These are phyloP conservation scores for Cordyceps sp. DNA, from an alignment of 2,329 filamentous ascomycete species.

Conservation along the genomic window DNA sequence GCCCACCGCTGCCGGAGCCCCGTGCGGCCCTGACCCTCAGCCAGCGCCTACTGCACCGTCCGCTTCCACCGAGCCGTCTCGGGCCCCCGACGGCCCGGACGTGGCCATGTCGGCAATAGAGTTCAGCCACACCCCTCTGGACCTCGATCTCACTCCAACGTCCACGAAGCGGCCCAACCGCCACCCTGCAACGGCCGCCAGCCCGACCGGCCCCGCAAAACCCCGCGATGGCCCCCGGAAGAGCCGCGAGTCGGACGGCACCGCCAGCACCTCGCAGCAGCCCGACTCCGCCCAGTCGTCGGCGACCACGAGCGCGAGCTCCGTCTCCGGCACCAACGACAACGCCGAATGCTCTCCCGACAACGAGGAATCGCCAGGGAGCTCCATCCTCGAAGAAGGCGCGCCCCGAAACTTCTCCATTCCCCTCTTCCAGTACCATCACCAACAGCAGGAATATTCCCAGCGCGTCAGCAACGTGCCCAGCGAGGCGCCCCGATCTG, in stretches of 20 bases:
- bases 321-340: slow-evolving; percentile 33
- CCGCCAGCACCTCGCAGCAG: slow-evolving; percentile 30
- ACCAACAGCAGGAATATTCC: slow-evolving; percentile 32
- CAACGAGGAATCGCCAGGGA: slow-evolving; percentile 27
- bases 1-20: background rate
- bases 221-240: slow-evolving; percentile 24
- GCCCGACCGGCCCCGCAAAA: slow-evolving; percentile 13
- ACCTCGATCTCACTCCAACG: slow-evolving; percentile 6
- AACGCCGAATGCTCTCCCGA: slow-evolving; percentile 23
- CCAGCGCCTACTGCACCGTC: background rate
- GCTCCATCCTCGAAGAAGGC: slow-evolving; percentile 30
- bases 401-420: slow-evolving; percentile 26
- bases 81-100: background rate
- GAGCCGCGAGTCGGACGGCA: slow-evolving; percentile 36
- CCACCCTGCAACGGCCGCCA: slow-evolving; percentile 16
- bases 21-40: background rate
- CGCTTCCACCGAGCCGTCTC: background rate
- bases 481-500: slow-evolving; percentile 23
- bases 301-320: slow-evolving; percentile 38
- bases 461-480: slow-evolving; percentile 24
- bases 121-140: slow-evolving; percentile 5
- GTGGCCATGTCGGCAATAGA: slow-evolving; percentile 4
- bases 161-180: slow-evolving; percentile 8
- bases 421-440: slow-evolving; percentile 45
- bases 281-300: slow-evolving; percentile 33